These are phyloP conservation scores for Rhodamnia argentea DNA, from an alignment of 345 rosid genomes.

Conservation along the genomic window DNA sequence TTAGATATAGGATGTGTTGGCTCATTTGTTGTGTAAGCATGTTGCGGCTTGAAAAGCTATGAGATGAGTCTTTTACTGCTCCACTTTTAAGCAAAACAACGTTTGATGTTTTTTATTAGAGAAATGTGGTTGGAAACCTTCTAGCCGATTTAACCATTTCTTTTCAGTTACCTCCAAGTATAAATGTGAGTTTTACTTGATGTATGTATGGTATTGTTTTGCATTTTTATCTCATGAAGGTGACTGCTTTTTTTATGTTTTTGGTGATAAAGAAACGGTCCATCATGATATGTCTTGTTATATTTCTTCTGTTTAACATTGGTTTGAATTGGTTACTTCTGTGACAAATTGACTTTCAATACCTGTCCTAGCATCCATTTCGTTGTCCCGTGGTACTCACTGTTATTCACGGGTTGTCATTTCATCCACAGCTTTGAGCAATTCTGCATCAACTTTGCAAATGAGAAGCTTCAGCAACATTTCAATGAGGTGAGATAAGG, in stretches of 20 bases:
- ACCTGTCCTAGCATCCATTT: background rate
- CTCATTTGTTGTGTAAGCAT: background rate
- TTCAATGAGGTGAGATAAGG: constrained; percentile 74
- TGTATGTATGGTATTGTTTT: background rate
- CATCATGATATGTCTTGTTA: background rate
- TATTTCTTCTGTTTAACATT: background rate
- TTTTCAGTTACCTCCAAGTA: background rate
- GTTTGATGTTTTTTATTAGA: background rate
- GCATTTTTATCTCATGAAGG: background rate
- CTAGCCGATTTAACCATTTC: background rate
- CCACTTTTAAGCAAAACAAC: background rate
- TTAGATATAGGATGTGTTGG: background rate
- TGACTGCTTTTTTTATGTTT: background rate
- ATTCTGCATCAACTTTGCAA: constrained; percentile 97
- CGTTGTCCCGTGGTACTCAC: background rate
- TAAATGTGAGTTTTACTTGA: background rate
- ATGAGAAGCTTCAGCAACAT: constrained; percentile 99
- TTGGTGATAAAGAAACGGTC: background rate
- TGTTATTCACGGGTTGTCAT: background rate
- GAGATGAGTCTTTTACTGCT: background rate
- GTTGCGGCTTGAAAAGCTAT: background rate
- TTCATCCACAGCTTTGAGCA: constrained; percentile 75
- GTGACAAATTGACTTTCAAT: background rate
- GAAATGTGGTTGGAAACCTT: background rate
- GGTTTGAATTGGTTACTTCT: background rate